These are phyloP conservation scores for Nakazawaea holstii DNA, from an alignment of 805 yeast genomes.

Conservation along the genomic window DNA sequence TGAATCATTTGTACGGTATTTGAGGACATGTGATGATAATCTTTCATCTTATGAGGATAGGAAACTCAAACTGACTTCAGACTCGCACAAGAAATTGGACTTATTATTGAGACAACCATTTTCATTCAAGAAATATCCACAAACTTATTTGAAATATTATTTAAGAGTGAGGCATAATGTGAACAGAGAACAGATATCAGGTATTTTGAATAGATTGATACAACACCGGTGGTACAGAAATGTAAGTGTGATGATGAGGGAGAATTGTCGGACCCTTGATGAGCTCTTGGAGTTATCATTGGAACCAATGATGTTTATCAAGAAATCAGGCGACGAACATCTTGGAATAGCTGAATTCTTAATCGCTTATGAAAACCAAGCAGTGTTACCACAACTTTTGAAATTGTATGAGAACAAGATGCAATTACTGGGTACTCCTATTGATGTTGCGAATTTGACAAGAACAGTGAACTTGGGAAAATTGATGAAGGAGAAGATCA, in stretches of 20 bases:
- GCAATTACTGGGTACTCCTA: neutral
- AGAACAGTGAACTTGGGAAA: neutral
- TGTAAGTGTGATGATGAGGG: neutral
- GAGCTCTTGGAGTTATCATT: neutral
- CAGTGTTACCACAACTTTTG: neutral
- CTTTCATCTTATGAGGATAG: neutral
- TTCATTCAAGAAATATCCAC: neutral
- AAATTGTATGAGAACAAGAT: neutral
- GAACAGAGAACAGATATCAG: neutral
- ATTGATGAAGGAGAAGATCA: neutral
- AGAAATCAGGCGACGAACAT: neutral
- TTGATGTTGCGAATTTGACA: neutral
- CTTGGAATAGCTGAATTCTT: constrained; percentile 4
- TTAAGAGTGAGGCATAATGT: constrained; percentile 2
- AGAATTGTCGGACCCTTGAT: neutral
- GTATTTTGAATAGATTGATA: neutral
- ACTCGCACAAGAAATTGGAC: constrained; percentile 3
- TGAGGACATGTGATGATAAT: neutral
- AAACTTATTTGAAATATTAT: constrained; percentile 4
- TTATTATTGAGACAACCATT: neutral
- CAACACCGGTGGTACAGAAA: constrained; percentile 6
- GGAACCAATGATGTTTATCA: neutral
- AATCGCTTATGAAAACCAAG: neutral
- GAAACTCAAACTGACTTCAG: neutral
- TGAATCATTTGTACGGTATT: neutral